Evolutionary conservation across 2,329 filamentous ascomycete species (phyloP).

Genomic region (Chaetomium sp.): DNA sequence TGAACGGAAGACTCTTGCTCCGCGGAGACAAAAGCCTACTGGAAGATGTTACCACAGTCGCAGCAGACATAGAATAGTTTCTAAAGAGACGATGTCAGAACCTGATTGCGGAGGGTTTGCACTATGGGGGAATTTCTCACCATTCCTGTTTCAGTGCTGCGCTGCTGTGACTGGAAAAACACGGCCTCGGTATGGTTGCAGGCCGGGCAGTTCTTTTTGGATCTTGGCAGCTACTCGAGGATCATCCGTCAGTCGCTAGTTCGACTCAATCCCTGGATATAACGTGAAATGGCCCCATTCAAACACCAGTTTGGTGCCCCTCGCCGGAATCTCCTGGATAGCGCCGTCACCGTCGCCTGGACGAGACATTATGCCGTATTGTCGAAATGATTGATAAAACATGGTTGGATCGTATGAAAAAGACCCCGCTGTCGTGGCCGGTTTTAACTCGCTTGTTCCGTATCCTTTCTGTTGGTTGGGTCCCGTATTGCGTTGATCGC

Average conservation of each 20-base stretch:
- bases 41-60: slow-evolving; percentile 83
- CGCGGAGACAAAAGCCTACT: slow-evolving; percentile 32
- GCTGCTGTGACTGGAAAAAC: slow-evolving; percentile 98
- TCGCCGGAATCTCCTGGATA: too few species aligned
- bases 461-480: too few species aligned
- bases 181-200: slow-evolving; percentile 88
- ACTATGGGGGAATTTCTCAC: slow-evolving; percentile 46
- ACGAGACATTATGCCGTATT: not conserved
- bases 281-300: not conserved
- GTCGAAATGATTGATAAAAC: not conserved
- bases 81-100: slow-evolving; percentile 39
- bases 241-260: slow-evolving; percentile 35
- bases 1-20: not conserved
- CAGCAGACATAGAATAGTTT: slow-evolving; percentile 94
- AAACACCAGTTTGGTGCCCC: too few species aligned
- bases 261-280: not conserved
- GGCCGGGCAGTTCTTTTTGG: slow-evolving; percentile 75
- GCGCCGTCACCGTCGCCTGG: not conserved
- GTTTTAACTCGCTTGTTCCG: too few species aligned
- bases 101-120: not conserved
- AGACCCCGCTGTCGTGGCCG: not conserved
- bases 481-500: too few species aligned
- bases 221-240: slow-evolving; percentile 70
- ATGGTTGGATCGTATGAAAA: not conserved
- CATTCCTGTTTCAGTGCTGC: slow-evolving; percentile 96